Conservation (phyloP, 2,329 filamentous ascomycete species). For the Tetracladium maxilliforme region DNA sequence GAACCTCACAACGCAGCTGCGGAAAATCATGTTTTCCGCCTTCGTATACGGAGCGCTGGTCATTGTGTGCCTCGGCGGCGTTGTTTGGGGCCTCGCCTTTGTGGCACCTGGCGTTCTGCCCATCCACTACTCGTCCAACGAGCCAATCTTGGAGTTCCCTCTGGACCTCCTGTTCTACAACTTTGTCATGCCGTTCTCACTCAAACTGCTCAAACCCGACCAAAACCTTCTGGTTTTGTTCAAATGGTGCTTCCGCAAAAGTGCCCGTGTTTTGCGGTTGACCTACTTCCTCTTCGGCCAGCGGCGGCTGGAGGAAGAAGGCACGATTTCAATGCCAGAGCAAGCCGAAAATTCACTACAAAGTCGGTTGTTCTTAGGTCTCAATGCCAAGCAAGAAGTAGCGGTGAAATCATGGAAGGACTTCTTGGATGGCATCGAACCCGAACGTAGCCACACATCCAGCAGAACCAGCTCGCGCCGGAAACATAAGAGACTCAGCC, state of each 20-base stretch:
- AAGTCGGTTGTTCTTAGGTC: background rate
- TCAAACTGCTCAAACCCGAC: constrained; percentile 73
- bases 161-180: constrained; percentile 94
- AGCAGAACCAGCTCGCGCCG: constrained; percentile 25
- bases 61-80: constrained; percentile 82
- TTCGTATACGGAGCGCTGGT: constrained; percentile 91
- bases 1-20: constrained; percentile 79
- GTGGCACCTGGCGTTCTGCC: constrained; percentile 61
- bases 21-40: constrained; percentile 92
- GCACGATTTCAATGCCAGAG: too few species aligned
- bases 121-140: constrained; percentile 84
- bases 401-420: too few species aligned
- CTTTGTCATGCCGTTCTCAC: constrained; percentile 78
- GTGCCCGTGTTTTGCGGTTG: constrained; percentile 64
- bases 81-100: constrained; percentile 79
- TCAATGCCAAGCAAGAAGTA: too few species aligned
- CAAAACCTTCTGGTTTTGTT: constrained; percentile 77
- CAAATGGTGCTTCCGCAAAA: constrained; percentile 89
- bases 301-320: constrained; percentile 68
- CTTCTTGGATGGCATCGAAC: too few species aligned
- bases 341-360: constrained; percentile 20
- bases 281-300: constrained; percentile 92
- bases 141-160: constrained; percentile 87
- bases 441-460: too few species aligned
- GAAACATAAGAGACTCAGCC: too few species aligned